phyloP scores from a whole-genome alignment of 176 grass and related monocot species.

The Urochloa ruziziensis region DNA sequence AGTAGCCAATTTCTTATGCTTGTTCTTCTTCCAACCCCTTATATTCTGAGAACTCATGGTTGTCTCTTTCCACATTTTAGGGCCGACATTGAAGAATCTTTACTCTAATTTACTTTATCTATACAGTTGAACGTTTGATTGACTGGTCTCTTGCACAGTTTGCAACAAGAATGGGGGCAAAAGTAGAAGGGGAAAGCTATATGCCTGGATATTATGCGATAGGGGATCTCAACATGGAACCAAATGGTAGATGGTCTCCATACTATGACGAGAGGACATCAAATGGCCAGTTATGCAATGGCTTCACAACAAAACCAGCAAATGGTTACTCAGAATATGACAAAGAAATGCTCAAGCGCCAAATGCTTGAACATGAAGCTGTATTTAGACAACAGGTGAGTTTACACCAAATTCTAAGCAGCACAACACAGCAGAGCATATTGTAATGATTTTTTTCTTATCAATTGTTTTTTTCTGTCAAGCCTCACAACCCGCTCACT shows the following conservation, averaged over 20 bases:
- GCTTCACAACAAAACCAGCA: conserved; percentile 32
- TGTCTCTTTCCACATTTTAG: neutral
- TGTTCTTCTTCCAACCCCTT: conserved; percentile 1
- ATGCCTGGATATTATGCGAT: conserved; percentile 48
- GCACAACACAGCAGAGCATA: neutral
- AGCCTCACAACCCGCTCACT: conserved; percentile 10
- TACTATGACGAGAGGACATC: conserved; percentile 59
- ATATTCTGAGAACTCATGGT: neutral
- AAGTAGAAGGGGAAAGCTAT: conserved; percentile 65
- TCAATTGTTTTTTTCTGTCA: conserved; percentile 20
- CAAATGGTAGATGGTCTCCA: conserved; percentile 37
- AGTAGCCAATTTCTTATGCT: neutral
- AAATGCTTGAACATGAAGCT: conserved; percentile 91
- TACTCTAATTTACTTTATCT: conserved; percentile 37
- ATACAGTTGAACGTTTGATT: neutral
- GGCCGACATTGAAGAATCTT: neutral
- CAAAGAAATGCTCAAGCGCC: conserved; percentile 74
- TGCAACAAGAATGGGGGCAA: conserved; percentile 58
- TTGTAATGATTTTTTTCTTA: neutral
- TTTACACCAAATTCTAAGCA: neutral
- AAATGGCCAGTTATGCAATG: conserved; percentile 36
- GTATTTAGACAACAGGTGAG: conserved; percentile 83
- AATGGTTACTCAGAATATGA: conserved; percentile 54
- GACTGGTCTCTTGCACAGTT: conserved; percentile 18
- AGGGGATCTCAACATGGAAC: conserved; percentile 39